Base-by-base conservation (phyloP, 441 rosid genomes). In the Gossypium davidsonii region DNA sequence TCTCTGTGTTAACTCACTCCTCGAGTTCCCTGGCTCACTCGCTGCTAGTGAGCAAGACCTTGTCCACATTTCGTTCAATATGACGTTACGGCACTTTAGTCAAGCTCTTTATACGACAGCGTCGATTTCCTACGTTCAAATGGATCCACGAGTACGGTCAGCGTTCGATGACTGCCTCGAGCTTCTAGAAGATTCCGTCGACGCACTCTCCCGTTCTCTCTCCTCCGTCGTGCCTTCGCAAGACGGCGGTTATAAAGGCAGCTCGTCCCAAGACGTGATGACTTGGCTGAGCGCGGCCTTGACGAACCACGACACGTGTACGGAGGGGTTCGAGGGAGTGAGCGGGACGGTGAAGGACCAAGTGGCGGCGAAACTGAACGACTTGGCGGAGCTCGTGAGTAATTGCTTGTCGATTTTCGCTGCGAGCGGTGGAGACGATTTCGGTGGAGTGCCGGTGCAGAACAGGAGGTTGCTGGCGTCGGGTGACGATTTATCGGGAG, bases 281-380 rank as follows among this genome's bases (percentile, higher is more conserved):
- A 94, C 97, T 73, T 94, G 97, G 98, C 92, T 94, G n/a, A 90
- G 97, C 85, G 79, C 97, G 1, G 91, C 98, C 6, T 70, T 94
- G 83, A 94, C 97, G 3, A 92, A 92, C 71, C 97, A 94, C 60
- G 98, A 92, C 86, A 94, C 98, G 14, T 94, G 98, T 17, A 59
- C 82, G n/a, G 97, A 94, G 49, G 98, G 98, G 7, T 89, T 94
- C 14, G 86, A 70, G 6, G 91, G 75, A 37, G 66, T 67, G 52
- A 78, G 76, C 17, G 96, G 96, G 61, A 57, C 58, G 26, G 97
- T 87, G 77, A 94, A 86, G 85, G 76, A 85, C 69, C 91, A 86
- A 78, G 74, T 94, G 80, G 26, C 80, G 8, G 83, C 55, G 21
- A 81, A 73, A 51, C 57, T 92, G 74, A 83, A 75, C 77, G 92